phyloP scores from a whole-genome alignment of 2,329 filamentous ascomycete species.

The Endocalyx cinctus region DNA sequence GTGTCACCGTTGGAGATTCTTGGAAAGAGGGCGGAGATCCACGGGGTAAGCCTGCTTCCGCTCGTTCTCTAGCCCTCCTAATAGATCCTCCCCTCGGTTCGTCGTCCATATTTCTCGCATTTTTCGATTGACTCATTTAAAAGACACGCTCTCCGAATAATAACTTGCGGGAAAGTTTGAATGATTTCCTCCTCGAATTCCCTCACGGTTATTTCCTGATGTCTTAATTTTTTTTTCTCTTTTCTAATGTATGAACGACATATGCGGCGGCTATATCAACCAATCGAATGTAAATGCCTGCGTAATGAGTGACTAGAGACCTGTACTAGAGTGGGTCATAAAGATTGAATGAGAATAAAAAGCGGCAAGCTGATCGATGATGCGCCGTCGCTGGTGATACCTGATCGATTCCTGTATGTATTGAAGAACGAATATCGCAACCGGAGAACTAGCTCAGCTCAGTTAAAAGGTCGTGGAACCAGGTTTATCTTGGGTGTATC shows the following conservation, averaged over 20 bases:
- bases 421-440: constrained; percentile 13
- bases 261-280: no score
- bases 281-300: no score
- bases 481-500: constrained; percentile 19
- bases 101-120: constrained; percentile 51
- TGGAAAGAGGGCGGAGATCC: constrained; percentile 22
- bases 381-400: constrained; percentile 5
- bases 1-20: constrained; percentile 24
- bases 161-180: no score
- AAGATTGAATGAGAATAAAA: constrained; percentile 11
- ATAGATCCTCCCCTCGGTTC: constrained; percentile 44
- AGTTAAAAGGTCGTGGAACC: constrained; percentile 13
- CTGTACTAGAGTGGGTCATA: no score
- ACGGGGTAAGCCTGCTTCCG: constrained; percentile 36
- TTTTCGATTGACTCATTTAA: constrained; percentile 52
- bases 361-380: constrained; percentile 9
- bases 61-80: constrained; percentile 50
- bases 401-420: constrained; percentile 9
- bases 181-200: no score
- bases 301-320: no score
- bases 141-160: constrained; percentile 24
- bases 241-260: no score
- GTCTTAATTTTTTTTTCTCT: no score
- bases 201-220: no score
- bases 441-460: constrained; percentile 10